A percentile compares a stretch with the other conserved stretches of the same genome.
Evolutionary conservation across 2,329 filamentous ascomycete genomes (phyloP).

Genomic region (Penicillium concentricum): DNA sequence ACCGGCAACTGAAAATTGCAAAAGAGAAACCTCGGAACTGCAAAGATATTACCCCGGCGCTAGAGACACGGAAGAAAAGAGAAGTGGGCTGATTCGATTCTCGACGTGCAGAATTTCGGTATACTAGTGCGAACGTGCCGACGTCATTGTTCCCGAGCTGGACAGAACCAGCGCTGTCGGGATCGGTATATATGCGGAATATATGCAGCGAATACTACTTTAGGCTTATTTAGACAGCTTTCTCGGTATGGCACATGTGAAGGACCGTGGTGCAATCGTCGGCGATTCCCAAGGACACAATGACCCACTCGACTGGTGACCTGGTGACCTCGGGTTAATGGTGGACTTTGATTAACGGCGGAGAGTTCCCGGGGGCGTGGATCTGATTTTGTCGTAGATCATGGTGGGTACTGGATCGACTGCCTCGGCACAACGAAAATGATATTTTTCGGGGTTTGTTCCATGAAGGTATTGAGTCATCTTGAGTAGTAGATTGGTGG

Average conservation of each 20-base stretch:
- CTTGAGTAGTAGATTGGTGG: background rate
- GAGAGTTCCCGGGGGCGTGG: background rate
- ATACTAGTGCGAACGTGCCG: background rate
- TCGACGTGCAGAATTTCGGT: background rate
- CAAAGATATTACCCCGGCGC: background rate
- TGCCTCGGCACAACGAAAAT: slow-evolving; percentile 3
- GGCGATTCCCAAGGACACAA: background rate
- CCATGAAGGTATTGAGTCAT: background rate
- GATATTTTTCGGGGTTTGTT: background rate
- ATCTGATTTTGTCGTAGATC: slow-evolving; percentile 2
- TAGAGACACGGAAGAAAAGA: background rate
- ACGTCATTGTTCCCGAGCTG: background rate
- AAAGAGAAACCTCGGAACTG: background rate
- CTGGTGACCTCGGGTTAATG: background rate
- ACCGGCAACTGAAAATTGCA: background rate
- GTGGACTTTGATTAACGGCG: background rate
- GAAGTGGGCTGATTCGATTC: background rate
- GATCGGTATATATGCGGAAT: background rate
- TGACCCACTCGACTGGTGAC: background rate
- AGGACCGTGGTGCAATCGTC: background rate
- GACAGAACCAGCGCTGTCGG: background rate
- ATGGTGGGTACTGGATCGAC: background rate
- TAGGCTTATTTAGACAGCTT: background rate
- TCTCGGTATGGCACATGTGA: background rate
- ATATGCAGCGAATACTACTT: background rate